These are phyloP conservation scores for Graphilbum sp. DNA, from an alignment of 2,329 filamentous ascomycete genomes.

Conservation along the genomic window DNA sequence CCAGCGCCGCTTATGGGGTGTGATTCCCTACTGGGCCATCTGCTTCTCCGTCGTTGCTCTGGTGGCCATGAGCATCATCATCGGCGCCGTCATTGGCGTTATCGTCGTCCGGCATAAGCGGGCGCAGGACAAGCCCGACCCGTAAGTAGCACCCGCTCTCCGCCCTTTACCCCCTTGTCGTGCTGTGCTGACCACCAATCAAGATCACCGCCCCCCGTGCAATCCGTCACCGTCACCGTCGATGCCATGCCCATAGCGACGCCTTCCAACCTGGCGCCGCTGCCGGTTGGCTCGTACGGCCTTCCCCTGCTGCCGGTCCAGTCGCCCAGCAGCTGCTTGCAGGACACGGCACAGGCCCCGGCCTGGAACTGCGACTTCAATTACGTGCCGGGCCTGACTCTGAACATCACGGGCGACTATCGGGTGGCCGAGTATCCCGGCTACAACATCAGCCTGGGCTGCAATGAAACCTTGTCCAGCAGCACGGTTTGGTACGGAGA, in stretches of 20 bases:
- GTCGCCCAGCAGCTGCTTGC: constrained; percentile 38
- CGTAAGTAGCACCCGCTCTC: no score
- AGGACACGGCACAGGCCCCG: constrained; percentile 32
- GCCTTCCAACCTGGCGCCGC: constrained; percentile 31
- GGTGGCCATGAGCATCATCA: constrained; percentile 35
- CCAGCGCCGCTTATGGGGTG: constrained; percentile 37
- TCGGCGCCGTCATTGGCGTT: constrained; percentile 40
- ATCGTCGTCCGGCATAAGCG: constrained; percentile 20
- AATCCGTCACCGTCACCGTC: constrained; percentile 20
- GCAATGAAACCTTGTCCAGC: constrained; percentile 20
- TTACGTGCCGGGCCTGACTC: constrained; percentile 19
- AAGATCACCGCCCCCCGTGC: no score
- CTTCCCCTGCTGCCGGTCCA: constrained; percentile 36
- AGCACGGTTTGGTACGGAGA: constrained; percentile 34
- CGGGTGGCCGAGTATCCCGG: constrained; percentile 17
- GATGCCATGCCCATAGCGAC: constrained; percentile 35
- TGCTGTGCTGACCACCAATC: not conserved
- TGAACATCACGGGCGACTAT: constrained; percentile 23
- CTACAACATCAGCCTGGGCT: constrained; percentile 25
- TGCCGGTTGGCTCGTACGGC: constrained; percentile 37
- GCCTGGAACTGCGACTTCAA: constrained; percentile 49
- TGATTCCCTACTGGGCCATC: constrained; percentile 47
- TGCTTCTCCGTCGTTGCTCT: constrained; percentile 30
- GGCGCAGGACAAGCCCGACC: not conserved
- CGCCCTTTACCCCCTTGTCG: no score